Evolutionary conservation across 148 eudicot genomes (phyloP), one percentile per base, ranked within the genome.

Genomic region (Vaccinium corymbosum): DNA sequence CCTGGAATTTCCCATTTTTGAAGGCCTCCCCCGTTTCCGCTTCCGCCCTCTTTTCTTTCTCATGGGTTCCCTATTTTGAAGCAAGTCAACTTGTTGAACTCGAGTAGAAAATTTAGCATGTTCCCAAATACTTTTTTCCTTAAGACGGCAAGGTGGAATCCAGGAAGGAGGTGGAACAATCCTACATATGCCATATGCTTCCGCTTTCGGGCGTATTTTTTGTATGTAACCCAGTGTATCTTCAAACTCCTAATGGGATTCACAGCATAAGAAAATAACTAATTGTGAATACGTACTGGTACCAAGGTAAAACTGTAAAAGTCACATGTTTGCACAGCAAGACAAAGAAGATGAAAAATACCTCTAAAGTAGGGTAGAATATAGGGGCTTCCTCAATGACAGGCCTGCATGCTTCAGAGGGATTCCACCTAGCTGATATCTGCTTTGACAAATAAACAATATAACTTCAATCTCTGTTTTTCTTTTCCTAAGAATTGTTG

Each of bases 51-150:
- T 81, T 83, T 86, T 92, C 86, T 92, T 92, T 72, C 71, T 90
- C 91, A 92, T 90, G 29, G 93, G 91, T 87, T 90, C 95, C 76
- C 95, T 82, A 84, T 92, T 92, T 55, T 92, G 95, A 83, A 92
- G 95, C 80, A 91, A 85, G 89, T 92, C 93, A 79, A 92, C 90
- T 86, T 87, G 89, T 80, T 92, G 95, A 78, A 91, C 83, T 74
- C 94, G 77, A 9, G 94, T 92, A 14, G 93, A 89, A 80, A 92
- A 91, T 80, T 90, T 91, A 32, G 92, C 82, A 79, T 85, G 22
- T 81, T 87, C 88, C 92, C 92, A 91, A 22, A 85, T 62, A 25
- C 83, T 83, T 77, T 86, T 89, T 3, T 92, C 91, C 86, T 82
- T 92, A 20, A 92, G 90, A 32, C 88, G 87, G 85, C 94, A 92